Conservation (phyloP, 202 grass and related monocot genomes). For the Hordeum pubiflorum region DNA sequence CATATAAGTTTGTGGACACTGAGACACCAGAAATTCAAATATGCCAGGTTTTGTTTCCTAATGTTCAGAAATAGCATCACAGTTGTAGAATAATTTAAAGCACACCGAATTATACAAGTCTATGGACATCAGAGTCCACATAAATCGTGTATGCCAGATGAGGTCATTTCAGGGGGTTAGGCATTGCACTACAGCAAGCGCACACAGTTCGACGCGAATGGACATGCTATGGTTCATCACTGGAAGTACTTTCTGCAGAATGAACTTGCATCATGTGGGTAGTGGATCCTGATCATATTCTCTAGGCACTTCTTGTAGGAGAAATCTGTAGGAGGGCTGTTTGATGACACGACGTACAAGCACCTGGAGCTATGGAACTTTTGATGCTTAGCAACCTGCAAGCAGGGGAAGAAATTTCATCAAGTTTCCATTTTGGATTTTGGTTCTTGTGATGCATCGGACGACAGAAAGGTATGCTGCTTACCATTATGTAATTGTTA, state of each 20-base stretch:
- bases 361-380: constrained; percentile 46
- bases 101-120: not conserved
- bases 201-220: not conserved
- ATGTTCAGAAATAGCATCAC: not conserved
- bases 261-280: constrained; percentile 42
- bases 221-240: constrained; percentile 3
- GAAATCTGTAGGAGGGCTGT: constrained; percentile 55
- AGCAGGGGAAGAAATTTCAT: constrained; percentile 10
- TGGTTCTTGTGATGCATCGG: not conserved
- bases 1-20: constrained; percentile 17
- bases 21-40: not conserved
- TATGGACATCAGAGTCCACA: not conserved
- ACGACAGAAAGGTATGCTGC: constrained; percentile 11
- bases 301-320: constrained; percentile 80
- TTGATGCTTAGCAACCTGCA: constrained; percentile 55
- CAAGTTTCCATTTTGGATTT: not conserved
- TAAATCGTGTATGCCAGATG: not conserved
- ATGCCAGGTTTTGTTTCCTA: not conserved
- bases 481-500: constrained; percentile 62
- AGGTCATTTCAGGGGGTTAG: not conserved
- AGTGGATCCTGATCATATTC: constrained; percentile 51
- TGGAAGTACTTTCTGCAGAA: constrained; percentile 70
- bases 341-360: constrained; percentile 47
- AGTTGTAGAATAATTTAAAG: not conserved
- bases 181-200: not conserved